phyloP scores from a whole-genome alignment of 2,329 filamentous ascomycete genomes.

The Ophiocordyceps polyrhachis-furcata region DNA sequence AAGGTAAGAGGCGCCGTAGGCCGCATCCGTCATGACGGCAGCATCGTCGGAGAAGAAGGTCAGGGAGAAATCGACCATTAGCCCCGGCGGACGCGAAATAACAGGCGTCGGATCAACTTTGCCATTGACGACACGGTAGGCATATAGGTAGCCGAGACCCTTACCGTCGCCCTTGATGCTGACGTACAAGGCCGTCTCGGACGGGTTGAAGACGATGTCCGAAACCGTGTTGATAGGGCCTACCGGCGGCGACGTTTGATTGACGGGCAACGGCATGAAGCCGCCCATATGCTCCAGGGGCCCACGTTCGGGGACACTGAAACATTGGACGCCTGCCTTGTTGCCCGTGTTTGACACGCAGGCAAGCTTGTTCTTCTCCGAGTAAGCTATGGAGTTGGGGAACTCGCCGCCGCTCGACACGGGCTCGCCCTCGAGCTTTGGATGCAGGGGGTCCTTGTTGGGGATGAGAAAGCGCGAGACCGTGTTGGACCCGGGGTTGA shows the following conservation, averaged over 20 bases:
- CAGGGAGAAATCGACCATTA: not conserved
- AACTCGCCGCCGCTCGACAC: not conserved
- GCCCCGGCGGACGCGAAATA: not conserved
- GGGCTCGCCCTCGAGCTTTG: not conserved
- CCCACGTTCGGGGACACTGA: not conserved
- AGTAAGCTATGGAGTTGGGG: constrained; percentile 2
- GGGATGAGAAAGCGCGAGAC: constrained; percentile 1
- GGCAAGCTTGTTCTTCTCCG: constrained; percentile 1
- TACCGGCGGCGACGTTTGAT: not conserved
- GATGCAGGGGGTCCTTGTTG: not conserved
- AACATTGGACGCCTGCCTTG: constrained; percentile 1
- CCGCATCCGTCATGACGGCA: constrained; percentile 1
- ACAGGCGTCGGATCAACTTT: not conserved
- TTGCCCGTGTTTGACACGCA: constrained; percentile 2
- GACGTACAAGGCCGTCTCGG: constrained; percentile 1
- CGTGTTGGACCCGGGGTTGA: constrained; percentile 2
- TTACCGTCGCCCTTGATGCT: constrained; percentile 1
- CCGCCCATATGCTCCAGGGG: not conserved
- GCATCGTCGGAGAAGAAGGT: not conserved
- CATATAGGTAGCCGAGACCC: not conserved
- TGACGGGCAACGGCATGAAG: constrained; percentile 1
- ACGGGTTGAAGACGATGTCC: constrained; percentile 1
- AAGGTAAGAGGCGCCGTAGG: constrained; percentile 1
- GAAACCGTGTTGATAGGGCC: not conserved
- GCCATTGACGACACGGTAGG: not conserved